Conservation (phyloP, 768 basidiomycete species). For the Trametes meyenii region DNA sequence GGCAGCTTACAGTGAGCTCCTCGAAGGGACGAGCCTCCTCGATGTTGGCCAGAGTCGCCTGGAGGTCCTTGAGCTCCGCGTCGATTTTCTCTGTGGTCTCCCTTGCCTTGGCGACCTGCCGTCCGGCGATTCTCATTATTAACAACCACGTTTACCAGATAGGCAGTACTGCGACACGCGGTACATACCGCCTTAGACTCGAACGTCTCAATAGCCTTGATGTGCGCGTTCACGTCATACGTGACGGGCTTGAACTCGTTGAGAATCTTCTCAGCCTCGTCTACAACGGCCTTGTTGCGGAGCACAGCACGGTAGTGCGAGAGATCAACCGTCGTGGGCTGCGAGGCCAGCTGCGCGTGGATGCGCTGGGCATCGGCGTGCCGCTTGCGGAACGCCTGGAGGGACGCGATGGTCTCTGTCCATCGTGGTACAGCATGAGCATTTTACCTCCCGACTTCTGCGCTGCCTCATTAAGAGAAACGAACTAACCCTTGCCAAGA, state of each 20-base stretch:
- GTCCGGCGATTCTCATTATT: neutral
- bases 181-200: slow-evolving; percentile 89
- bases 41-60: slow-evolving; percentile 94
- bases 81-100: slow-evolving; percentile 91
- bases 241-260: slow-evolving; percentile 91
- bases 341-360: slow-evolving; percentile 58
- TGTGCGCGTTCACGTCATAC: slow-evolving; percentile 85
- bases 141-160: neutral
- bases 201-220: slow-evolving; percentile 96
- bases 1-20: slow-evolving; percentile 81
- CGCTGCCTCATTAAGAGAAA: neutral
- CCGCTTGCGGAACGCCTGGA: slow-evolving; percentile 97
- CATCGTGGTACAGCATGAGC: neutral
- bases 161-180: slow-evolving; percentile 16
- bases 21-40: slow-evolving; percentile 97
- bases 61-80: slow-evolving; percentile 86
- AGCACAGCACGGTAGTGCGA: slow-evolving; percentile 88
- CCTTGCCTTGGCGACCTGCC: slow-evolving; percentile 83
- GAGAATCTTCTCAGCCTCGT: slow-evolving; percentile 89
- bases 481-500: slow-evolving; percentile 78
- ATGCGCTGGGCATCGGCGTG: slow-evolving; percentile 86
- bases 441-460: neutral
- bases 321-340: slow-evolving; percentile 86
- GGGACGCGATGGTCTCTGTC: slow-evolving; percentile 84
- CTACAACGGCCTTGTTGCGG: slow-evolving; percentile 91